Evolutionary conservation across 306 rosid species (phyloP).

Genomic region (Glycine soja): DNA sequence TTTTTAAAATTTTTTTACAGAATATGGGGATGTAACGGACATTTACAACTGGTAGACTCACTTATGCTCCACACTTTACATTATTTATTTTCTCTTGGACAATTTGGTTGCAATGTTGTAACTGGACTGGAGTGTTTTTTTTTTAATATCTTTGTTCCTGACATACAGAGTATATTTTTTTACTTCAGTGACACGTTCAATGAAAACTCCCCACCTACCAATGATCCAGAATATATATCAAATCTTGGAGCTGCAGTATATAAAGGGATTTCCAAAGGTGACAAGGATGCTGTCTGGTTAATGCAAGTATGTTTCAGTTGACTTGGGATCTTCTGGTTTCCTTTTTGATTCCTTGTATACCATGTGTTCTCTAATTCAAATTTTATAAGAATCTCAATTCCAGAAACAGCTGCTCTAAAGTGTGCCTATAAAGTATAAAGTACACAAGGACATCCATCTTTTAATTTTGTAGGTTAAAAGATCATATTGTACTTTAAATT

Average conservation of each 20-base stretch:
- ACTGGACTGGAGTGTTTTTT: conserved; percentile 21
- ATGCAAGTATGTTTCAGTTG: conserved; percentile 86
- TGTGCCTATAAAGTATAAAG: background rate
- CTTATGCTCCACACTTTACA: conserved; percentile 40
- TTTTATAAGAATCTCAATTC: conserved; percentile 32
- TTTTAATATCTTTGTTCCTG: conserved; percentile 33
- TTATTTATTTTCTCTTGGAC: conserved; percentile 24
- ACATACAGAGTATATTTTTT: conserved; percentile 37
- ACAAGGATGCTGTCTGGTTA: conserved; percentile 96
- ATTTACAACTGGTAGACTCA: conserved; percentile 83
- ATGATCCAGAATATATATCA: conserved; percentile 75
- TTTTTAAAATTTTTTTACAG: conserved; percentile 55
- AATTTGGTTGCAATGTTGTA: background rate
- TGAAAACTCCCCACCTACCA: conserved; percentile 92
- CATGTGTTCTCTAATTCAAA: background rate
- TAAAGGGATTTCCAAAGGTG: conserved; percentile 85
- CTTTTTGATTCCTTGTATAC: conserved; percentile 4
- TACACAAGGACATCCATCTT: background rate
- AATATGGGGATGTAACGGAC: conserved; percentile 93
- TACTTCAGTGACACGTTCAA: conserved; percentile 90
- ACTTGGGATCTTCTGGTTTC: conserved; percentile 32
- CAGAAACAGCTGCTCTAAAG: background rate
- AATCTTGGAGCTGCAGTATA: conserved; percentile 92
- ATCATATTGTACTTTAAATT: background rate
- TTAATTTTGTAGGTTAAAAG: background rate